Conservation (phyloP, 257 asterid genomes). For the Echium plantagineum region DNA sequence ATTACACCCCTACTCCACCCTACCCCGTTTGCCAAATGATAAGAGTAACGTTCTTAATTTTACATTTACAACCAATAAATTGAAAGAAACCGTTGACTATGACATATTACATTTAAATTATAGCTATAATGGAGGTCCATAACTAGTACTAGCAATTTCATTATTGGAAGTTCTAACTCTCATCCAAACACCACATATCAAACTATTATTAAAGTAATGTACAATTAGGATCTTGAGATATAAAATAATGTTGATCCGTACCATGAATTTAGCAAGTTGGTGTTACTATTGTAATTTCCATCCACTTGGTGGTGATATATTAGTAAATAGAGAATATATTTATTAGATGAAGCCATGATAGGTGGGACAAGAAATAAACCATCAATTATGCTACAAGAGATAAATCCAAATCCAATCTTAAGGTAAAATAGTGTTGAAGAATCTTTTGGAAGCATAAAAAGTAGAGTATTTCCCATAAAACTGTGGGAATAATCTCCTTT, state of each 20-base stretch:
- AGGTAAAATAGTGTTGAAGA: slow-evolving; percentile 7
- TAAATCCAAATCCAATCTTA: slow-evolving; percentile 1
- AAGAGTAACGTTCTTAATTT: too few species aligned
- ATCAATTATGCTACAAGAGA: not conserved
- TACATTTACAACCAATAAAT: too few species aligned
- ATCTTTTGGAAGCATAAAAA: slow-evolving; percentile 19
- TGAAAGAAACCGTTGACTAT: too few species aligned
- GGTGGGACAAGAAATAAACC: not conserved
- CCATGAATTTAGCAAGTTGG: not conserved
- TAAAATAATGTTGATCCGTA: not conserved
- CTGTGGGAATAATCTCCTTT: slow-evolving; percentile 3
- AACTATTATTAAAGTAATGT: too few species aligned
- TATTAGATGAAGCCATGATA: slow-evolving; percentile 2
- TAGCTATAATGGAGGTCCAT: not conserved
- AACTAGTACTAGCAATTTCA: not conserved
- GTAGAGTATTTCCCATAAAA: slow-evolving; percentile 6
- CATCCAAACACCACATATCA: not conserved
- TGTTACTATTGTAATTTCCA: not conserved
- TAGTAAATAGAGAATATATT: not conserved
- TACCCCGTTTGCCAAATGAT: too few species aligned
- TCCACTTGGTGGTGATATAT: not conserved
- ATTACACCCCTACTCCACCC: too few species aligned
- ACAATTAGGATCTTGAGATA: too few species aligned
- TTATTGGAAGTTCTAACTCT: too few species aligned
- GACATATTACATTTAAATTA: not conserved